phyloP scores from a whole-genome alignment of 192 early-diverging fungal species.

The Physocladia obscura region DNA sequence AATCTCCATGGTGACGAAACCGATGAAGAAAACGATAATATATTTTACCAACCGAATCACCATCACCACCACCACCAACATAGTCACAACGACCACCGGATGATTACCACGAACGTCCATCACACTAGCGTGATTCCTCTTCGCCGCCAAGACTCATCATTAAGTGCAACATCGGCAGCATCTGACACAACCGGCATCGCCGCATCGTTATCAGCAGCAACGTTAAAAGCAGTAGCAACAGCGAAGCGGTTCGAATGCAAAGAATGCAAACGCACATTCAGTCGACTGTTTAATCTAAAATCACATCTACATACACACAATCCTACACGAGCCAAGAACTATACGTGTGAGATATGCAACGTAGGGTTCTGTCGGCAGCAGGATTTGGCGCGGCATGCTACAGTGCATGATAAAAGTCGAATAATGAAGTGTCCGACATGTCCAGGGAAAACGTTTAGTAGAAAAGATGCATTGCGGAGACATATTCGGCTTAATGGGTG shows the following conservation, averaged over 20 bases:
- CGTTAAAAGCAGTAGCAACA: not conserved
- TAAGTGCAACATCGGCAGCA: not conserved
- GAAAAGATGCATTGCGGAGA: conserved; percentile 32
- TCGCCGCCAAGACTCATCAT: not conserved
- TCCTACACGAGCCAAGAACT: conserved; percentile 12
- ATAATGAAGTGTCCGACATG: conserved; percentile 13
- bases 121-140: not conserved
- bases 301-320: conserved; percentile 56
- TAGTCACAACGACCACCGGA: not conserved
- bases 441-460: conserved; percentile 17
- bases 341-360: conserved; percentile 9
- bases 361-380: conserved; percentile 28
- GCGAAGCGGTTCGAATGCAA: conserved; percentile 36
- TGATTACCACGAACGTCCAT: not conserved
- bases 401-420: conserved; percentile 19
- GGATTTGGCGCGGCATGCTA: conserved; percentile 18
- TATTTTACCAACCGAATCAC: too few species aligned
- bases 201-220: not conserved
- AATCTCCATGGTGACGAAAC: too few species aligned
- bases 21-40: too few species aligned
- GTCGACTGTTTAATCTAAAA: conserved; percentile 64
- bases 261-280: conserved; percentile 50
- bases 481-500: conserved; percentile 33
- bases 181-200: not conserved
- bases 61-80: not conserved